Evolutionary conservation across 2,329 filamentous ascomycete genomes (phyloP).

Genomic region (Arthrobotrys entomopaga): DNA sequence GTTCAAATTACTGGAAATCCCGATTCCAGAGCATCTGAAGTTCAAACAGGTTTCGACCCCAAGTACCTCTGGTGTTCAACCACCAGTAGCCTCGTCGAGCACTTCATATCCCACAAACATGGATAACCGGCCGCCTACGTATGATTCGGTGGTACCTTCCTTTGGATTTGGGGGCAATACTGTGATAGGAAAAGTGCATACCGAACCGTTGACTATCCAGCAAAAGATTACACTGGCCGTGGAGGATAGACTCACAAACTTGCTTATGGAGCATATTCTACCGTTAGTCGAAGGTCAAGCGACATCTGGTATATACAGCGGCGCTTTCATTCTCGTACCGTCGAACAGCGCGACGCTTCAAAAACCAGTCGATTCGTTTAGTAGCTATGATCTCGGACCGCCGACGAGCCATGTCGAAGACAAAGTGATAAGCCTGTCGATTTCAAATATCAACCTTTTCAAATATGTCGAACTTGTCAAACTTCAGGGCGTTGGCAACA

Average conservation of each 20-base stretch:
- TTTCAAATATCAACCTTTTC: conserved; percentile 31
- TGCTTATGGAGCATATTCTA: conserved; percentile 54
- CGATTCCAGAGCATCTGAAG: conserved; percentile 40
- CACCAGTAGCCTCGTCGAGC: neutral
- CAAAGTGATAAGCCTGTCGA: conserved; percentile 36
- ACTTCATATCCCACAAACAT: conserved; percentile 5
- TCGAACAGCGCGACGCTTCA: conserved; percentile 37
- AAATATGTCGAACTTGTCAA: conserved; percentile 47
- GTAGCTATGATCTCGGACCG: conserved; percentile 31
- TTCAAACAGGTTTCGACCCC: conserved; percentile 13
- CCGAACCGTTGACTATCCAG: conserved; percentile 50
- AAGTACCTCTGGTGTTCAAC: neutral
- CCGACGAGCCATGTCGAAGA: conserved; percentile 26
- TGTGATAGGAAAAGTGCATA: conserved; percentile 39
- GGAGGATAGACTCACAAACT: conserved; percentile 49
- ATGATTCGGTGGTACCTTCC: conserved; percentile 33
- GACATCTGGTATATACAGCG: conserved; percentile 54
- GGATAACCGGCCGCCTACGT: conserved; percentile 27
- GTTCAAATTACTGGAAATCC: conserved; percentile 30
- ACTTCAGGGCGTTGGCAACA: conserved; percentile 43
- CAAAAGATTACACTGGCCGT: conserved; percentile 49
- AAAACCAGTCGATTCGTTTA: conserved; percentile 20
- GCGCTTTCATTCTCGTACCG: conserved; percentile 47
- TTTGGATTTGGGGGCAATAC: neutral
- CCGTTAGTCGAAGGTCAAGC: conserved; percentile 50